A percentile compares a stretch with the other conserved stretches of the same genome.
phyloP scores from a whole-genome alignment of 345 rosid genomes.

The Raphanus sativus region DNA sequence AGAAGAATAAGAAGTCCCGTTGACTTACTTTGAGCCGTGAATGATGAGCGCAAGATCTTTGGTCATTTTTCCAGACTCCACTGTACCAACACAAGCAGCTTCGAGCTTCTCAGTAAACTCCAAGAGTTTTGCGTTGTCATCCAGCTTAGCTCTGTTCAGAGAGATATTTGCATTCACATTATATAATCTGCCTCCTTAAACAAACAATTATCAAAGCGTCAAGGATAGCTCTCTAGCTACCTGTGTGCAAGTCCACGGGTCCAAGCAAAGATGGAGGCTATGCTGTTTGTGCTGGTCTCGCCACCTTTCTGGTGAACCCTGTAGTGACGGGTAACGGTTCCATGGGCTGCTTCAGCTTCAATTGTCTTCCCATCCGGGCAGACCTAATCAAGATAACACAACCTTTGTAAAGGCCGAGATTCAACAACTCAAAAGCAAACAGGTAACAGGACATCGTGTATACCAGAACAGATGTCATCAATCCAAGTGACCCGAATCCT shows the following conservation, averaged over 20 bases:
- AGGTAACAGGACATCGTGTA: neutral
- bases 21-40: slow-evolving; percentile 74
- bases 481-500: slow-evolving; percentile 98
- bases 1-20: neutral
- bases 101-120: slow-evolving; percentile 90
- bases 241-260: slow-evolving; percentile 97
- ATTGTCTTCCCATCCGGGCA: slow-evolving; percentile 99
- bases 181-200: neutral
- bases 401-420: neutral
- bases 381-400: slow-evolving; percentile 51
- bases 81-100: slow-evolving; percentile 81
- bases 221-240: slow-evolving; percentile 34
- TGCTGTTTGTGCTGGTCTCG: slow-evolving; percentile 99
- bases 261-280: slow-evolving; percentile 99
- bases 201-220: neutral
- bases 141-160: slow-evolving; percentile 79
- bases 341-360: slow-evolving; percentile 99
- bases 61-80: slow-evolving; percentile 98
- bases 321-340: slow-evolving; percentile 94
- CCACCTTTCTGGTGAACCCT: slow-evolving; percentile 99
- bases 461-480: slow-evolving; percentile 99
- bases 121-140: slow-evolving; percentile 70
- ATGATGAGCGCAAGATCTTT: slow-evolving; percentile 92
- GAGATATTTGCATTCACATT: neutral
- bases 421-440: slow-evolving; percentile 1